Percentiles rank a stretch among this genome's conserved stretches.
Evolutionary conservation across 1,284 basidiomycete species (phyloP).

Genomic region (Trametes versicolor): DNA sequence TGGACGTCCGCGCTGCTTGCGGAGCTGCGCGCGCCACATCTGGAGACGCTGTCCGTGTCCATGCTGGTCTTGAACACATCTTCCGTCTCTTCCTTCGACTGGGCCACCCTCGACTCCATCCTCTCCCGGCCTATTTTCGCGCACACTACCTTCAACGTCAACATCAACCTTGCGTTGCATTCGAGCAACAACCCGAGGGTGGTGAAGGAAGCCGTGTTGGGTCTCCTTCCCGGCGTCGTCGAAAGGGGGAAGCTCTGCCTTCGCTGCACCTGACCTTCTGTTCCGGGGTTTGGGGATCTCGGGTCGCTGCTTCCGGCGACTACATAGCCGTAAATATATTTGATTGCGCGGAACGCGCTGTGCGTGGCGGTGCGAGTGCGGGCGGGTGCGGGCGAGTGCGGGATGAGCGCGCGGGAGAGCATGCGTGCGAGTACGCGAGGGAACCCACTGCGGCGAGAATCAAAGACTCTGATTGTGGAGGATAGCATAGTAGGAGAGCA

Average conservation of each 20-base stretch:
- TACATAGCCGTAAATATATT: too few relatives aligned
- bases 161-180: conserved; percentile 33
- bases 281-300: background rate
- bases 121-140: conserved; percentile 24
- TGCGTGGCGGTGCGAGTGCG: too few relatives aligned
- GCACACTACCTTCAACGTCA: conserved; percentile 26
- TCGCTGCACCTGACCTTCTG: conserved; percentile 14
- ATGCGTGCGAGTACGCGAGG: too few relatives aligned
- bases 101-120: conserved; percentile 28
- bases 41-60: conserved; percentile 30
- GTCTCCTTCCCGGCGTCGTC: conserved; percentile 22
- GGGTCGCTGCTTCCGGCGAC: too few relatives aligned
- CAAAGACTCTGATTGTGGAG: too few relatives aligned
- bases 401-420: too few relatives aligned
- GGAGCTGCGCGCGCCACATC: conserved; percentile 18
- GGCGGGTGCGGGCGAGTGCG: too few relatives aligned
- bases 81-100: conserved; percentile 32
- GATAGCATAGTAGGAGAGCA: too few relatives aligned
- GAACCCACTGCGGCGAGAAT: too few relatives aligned
- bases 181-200: conserved; percentile 26
- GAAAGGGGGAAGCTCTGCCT: conserved; percentile 30
- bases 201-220: conserved; percentile 18
- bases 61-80: conserved; percentile 31
- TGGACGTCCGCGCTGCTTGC: conserved; percentile 26
- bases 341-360: too few relatives aligned